phyloP scores from a whole-genome alignment of 495 filamentous ascomycete species.

The Trichoderma gamsii region DNA sequence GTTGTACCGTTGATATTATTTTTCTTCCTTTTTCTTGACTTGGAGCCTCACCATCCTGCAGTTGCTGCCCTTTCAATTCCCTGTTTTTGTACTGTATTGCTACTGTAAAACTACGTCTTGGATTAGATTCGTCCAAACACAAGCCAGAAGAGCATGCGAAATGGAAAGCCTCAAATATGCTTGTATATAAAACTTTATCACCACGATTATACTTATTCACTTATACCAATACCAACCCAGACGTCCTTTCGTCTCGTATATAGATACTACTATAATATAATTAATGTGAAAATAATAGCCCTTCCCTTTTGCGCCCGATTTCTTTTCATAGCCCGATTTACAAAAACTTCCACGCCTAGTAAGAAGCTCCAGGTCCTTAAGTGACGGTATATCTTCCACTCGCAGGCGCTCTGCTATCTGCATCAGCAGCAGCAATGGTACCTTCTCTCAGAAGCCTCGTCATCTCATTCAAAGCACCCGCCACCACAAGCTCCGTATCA shows the following conservation, averaged over 20 bases:
- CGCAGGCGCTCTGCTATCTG: slow-evolving; percentile 69
- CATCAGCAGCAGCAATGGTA: slow-evolving; percentile 83
- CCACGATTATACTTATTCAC: not conserved
- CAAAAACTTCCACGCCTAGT: not conserved
- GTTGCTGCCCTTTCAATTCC: not conserved
- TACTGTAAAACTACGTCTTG: not conserved
- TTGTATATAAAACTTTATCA: not conserved
- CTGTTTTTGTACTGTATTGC: not conserved
- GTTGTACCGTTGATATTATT: no score
- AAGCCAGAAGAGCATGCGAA: not conserved
- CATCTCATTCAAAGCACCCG: slow-evolving; percentile 85
- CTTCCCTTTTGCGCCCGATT: not conserved
- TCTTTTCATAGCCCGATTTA: not conserved
- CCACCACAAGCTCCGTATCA: slow-evolving; percentile 88
- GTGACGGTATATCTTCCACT: slow-evolving; percentile 89
- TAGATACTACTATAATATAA: not conserved
- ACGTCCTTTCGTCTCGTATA: not conserved
- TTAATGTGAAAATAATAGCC: not conserved
- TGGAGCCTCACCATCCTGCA: not conserved
- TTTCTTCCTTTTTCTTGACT: not conserved
- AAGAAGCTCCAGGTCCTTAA: slow-evolving; percentile 32
- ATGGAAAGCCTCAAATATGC: not conserved
- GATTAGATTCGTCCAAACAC: not conserved
- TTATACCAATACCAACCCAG: not conserved
- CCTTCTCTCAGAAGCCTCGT: slow-evolving; percentile 84